Base-by-base conservation (phyloP, 805 yeast species). In the Ogataea kodamae region DNA sequence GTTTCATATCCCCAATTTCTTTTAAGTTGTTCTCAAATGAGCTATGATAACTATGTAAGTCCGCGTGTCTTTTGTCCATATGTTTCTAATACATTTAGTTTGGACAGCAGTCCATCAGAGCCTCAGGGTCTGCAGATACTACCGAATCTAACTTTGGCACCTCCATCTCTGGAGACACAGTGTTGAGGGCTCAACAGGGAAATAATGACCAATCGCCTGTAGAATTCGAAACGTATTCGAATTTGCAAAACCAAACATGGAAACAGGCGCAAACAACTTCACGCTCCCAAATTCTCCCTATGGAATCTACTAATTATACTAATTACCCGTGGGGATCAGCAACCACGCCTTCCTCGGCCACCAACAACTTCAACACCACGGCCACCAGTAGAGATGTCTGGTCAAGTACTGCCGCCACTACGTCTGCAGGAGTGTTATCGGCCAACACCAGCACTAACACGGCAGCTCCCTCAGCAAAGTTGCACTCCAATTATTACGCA, bases 91-190 rank as follows among this genome's bases (percentile, higher is more conserved):
- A 16, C 10, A 9, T 28, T 16, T 10, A 21, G 24, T 27, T 18
- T n/a, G 18, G 4, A 12, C 23, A 29, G 14, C 25, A 43, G 46
- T 33, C 44, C 18, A 26, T 40, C 7, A 38, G 39, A 10, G 38
- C 39, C 13, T 32, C 50, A 6, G 50, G 42, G 14, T 42, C 50
- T 17, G 43, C 43, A 25, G 50, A 46, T 22, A 46, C 50, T 9
- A 39, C 46, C 2, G 46, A 43, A 28, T 46, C 50, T 8, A 46
- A 46, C 29, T 43, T 42, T 35, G 46, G 46, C 3, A 46, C 50
- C 10, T 42, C 47, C 7, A 39, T 34, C 6, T 46, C 47, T 3
- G 46, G 46, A 6, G 49, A 42, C 11, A 30, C 28, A 7, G 22
- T 36, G 13, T 14, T 42, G 21, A 45, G 41, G 30, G 33, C 29